Evolutionary conservation across 495 filamentous ascomycete genomes (phyloP).

Genomic region (Neurospora sp.): DNA sequence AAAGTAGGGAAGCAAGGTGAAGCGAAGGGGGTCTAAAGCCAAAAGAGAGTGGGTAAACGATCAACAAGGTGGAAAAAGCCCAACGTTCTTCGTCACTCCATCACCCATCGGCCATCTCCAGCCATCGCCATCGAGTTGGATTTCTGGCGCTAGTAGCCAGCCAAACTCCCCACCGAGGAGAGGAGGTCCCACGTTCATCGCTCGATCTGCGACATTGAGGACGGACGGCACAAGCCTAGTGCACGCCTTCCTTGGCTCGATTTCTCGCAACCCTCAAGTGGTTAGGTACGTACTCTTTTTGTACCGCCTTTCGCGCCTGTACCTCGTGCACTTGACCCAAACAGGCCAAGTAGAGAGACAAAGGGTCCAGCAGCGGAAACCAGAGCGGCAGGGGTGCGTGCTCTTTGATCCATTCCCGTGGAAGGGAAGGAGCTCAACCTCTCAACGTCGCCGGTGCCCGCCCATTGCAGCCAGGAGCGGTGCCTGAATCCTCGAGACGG

Average conservation of each 20-base stretch:
- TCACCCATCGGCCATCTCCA: background rate
- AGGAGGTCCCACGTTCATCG: slow-evolving; percentile 12
- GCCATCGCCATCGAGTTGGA: background rate
- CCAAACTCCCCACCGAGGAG: background rate
- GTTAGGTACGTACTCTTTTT: background rate
- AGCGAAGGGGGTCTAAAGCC: background rate
- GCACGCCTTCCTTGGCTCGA: slow-evolving; percentile 5
- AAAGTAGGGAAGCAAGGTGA: background rate
- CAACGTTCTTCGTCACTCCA: background rate
- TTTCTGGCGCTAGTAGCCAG: background rate
- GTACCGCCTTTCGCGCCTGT: background rate
- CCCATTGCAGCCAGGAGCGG: background rate
- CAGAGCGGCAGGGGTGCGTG: background rate
- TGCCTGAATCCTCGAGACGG: background rate
- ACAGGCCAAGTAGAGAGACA: background rate
- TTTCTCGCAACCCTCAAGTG: background rate
- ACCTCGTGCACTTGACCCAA: background rate
- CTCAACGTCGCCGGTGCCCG: background rate
- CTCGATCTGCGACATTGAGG: slow-evolving; percentile 16
- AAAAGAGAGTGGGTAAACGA: background rate
- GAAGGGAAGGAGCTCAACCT: background rate
- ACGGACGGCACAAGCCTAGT: slow-evolving; percentile 11
- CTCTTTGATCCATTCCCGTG: slow-evolving; percentile 7
- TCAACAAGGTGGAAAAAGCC: background rate
- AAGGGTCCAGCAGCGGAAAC: slow-evolving; percentile 1